phyloP scores from a whole-genome alignment of 2,329 filamentous ascomycete genomes.

The Westerdykella ornata region DNA sequence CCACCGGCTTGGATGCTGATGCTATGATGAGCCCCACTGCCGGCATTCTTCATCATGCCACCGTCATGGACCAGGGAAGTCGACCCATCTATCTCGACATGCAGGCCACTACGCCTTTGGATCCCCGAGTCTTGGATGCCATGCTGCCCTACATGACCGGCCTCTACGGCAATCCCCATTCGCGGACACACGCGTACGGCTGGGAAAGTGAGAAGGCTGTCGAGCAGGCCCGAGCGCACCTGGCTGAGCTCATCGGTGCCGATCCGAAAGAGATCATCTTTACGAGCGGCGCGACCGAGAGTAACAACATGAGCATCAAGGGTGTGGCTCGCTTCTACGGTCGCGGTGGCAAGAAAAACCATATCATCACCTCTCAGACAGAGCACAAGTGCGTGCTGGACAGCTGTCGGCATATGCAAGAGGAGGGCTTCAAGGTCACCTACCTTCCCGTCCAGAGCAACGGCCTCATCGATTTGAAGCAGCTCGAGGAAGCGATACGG shows the following conservation, averaged over 20 bases:
- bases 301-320: slow-evolving; percentile 99
- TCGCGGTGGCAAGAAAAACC: slow-evolving; percentile 89
- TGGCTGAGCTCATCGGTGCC: slow-evolving; percentile 83
- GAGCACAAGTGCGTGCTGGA: slow-evolving; percentile 99
- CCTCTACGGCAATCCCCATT: slow-evolving; percentile 94
- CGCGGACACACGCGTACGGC: slow-evolving; percentile 92
- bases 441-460: slow-evolving; percentile 85
- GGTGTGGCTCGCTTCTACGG: slow-evolving; percentile 95
- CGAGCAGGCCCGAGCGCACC: slow-evolving; percentile 74
- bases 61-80: slow-evolving; percentile 85
- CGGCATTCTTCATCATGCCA: slow-evolving; percentile 80
- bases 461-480: slow-evolving; percentile 76
- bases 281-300: slow-evolving; percentile 95
- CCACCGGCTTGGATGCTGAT: slow-evolving; percentile 53
- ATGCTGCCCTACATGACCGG: slow-evolving; percentile 95
- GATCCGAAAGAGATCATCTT: slow-evolving; percentile 98
- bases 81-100: slow-evolving; percentile 97
- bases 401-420: slow-evolving; percentile 92
- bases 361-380: slow-evolving; percentile 94
- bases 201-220: slow-evolving; percentile 97
- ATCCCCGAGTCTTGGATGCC: slow-evolving; percentile 88
- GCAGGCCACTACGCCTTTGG: slow-evolving; percentile 93
- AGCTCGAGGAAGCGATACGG: slow-evolving; percentile 80
- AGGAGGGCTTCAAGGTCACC: slow-evolving; percentile 94
- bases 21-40: slow-evolving; percentile 76